Conservation (phyloP, 2,329 filamentous ascomycete species). For the Orbilia brochopaga region DNA sequence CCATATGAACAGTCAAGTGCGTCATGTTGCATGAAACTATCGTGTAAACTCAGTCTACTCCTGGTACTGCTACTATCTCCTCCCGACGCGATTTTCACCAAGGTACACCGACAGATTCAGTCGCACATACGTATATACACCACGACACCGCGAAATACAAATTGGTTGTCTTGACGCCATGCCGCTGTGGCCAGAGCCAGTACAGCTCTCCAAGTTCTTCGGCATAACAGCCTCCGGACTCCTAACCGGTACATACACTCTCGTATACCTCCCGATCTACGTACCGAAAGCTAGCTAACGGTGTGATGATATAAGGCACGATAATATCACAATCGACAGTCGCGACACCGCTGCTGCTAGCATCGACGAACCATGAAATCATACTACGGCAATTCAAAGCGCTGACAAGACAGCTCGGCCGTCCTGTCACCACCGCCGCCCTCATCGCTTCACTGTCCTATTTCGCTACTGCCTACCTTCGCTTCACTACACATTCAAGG, state of each 20-base stretch:
- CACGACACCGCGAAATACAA: too few species aligned
- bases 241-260: constrained; percentile 16
- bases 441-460: constrained; percentile 12
- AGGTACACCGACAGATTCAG: too few species aligned
- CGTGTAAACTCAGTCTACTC: too few species aligned
- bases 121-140: too few species aligned
- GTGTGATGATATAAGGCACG: constrained; percentile 12
- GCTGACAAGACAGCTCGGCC: background rate
- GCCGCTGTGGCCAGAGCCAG: background rate
- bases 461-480: constrained; percentile 6
- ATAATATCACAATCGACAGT: constrained; percentile 26
- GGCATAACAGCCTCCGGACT: constrained; percentile 30
- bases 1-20: too few species aligned
- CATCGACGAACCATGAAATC: constrained; percentile 16
- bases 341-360: constrained; percentile 28
- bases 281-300: background rate
- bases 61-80: too few species aligned
- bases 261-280: background rate
- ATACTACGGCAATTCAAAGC: constrained; percentile 37
- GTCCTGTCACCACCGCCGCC: constrained; percentile 1
- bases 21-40: background rate
- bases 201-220: constrained; percentile 13
- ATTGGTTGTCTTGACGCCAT: too few species aligned
- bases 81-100: too few species aligned
- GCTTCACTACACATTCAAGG: background rate